Percentiles rank a stretch among this genome's conserved stretches.
Conservation (phyloP, 192 early-diverging fungal species). For the Coemansia sp. region DNA sequence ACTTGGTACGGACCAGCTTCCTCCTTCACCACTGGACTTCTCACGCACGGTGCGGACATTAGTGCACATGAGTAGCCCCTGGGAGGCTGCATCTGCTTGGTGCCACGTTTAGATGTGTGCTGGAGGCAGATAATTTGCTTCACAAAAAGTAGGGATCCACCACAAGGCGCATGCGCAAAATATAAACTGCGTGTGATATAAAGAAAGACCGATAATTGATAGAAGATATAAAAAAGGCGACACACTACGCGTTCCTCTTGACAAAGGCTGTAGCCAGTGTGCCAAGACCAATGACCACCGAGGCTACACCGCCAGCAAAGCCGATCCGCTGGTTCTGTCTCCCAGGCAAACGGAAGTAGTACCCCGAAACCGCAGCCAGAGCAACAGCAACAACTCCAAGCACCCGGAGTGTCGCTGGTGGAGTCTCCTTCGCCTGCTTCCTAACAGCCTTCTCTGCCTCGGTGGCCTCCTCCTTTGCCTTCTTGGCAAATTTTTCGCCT, state of each 20-base stretch:
- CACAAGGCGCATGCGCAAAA: not conserved
- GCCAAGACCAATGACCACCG: constrained; percentile 49
- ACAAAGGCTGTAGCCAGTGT: constrained; percentile 48
- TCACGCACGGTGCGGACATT: no score
- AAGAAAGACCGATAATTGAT: not conserved
- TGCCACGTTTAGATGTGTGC: not conserved
- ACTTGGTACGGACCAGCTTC: no score
- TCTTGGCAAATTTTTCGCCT: constrained; percentile 42
- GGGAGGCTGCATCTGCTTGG: not conserved
- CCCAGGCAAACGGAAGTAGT: constrained; percentile 55
- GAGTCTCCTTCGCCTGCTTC: constrained; percentile 37
- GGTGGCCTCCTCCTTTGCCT: constrained; percentile 44
- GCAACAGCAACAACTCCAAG: constrained; percentile 47
- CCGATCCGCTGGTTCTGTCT: constrained; percentile 52
- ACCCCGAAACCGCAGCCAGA: constrained; percentile 43
- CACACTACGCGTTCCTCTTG: constrained; percentile 24
- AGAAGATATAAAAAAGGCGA: not conserved
- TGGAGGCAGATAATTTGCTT: not conserved
- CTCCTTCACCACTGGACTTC: not conserved
- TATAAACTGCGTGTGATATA: not conserved
- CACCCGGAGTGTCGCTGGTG: constrained; percentile 28
- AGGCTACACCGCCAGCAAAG: constrained; percentile 51
- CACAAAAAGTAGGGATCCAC: not conserved
- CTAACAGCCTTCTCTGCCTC: constrained; percentile 48
- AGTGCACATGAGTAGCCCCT: no score